Evolutionary conservation across 495 filamentous ascomycete species (phyloP).

Genomic region (Neurospora africana): DNA sequence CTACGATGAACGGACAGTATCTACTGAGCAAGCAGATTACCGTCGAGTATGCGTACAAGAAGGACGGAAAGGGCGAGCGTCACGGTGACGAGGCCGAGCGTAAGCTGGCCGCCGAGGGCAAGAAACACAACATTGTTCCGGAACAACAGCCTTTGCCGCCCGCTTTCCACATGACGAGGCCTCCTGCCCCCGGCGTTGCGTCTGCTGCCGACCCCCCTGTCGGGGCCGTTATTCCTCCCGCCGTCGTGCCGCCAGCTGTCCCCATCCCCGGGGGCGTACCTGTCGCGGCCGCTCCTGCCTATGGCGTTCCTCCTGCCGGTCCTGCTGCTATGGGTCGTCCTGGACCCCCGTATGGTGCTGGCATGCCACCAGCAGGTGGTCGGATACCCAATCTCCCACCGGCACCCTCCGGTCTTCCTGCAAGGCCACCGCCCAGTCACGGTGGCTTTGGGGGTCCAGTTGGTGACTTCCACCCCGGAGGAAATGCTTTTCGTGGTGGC

Average conservation of each 20-base stretch:
- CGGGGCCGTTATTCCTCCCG: constrained; percentile 14
- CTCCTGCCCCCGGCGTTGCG: constrained; percentile 7
- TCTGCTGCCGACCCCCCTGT: constrained; percentile 16
- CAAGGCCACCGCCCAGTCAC: constrained; percentile 68
- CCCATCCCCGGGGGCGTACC: constrained; percentile 1
- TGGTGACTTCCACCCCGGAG: constrained; percentile 42
- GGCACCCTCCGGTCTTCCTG: constrained; percentile 67
- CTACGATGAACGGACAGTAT: constrained; percentile 93
- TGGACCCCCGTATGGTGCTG: constrained; percentile 18
- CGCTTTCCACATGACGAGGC: constrained; percentile 34
- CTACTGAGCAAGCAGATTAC: constrained; percentile 92
- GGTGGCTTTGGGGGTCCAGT: constrained; percentile 69
- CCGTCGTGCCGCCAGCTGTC: constrained; percentile 4
- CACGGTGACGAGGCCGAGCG: constrained; percentile 93
- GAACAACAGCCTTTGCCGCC: constrained; percentile 53
- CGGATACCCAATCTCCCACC: constrained; percentile 33
- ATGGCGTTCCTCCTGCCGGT: constrained; percentile 36
- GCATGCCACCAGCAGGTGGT: constrained; percentile 16
- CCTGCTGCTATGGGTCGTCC: constrained; percentile 24
- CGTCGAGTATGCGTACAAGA: constrained; percentile 98
- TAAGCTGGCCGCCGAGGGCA: constrained; percentile 83
- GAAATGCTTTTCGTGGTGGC: constrained; percentile 12
- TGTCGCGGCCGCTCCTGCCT: constrained; percentile 10
- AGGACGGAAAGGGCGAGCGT: constrained; percentile 93
- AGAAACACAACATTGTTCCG: constrained; percentile 82